Percentiles rank a stretch among this genome's conserved stretches.
phyloP scores from a whole-genome alignment of 106 monocot species.

The Platanthera guangdongensis region DNA sequence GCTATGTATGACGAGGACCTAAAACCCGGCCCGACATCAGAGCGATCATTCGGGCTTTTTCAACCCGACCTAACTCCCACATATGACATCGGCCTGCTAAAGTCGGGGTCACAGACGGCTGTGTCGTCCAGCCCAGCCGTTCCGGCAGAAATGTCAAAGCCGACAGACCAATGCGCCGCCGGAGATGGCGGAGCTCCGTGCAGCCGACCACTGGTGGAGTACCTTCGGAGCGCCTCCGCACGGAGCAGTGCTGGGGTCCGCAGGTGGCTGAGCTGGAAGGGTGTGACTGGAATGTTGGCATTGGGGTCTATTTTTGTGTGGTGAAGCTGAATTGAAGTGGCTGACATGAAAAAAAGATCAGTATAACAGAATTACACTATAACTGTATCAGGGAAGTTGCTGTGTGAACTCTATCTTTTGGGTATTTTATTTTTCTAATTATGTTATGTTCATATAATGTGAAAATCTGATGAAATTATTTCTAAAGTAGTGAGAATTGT shows the following conservation, averaged over 20 bases:
- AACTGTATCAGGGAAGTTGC: too few relatives aligned
- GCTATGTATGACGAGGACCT: conserved; percentile 86
- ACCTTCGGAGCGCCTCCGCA: background rate
- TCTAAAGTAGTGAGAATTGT: too few relatives aligned
- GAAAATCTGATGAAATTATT: too few relatives aligned
- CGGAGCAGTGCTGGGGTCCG: background rate
- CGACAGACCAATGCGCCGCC: background rate
- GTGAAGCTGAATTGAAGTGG: too few relatives aligned
- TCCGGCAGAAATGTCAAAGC: background rate
- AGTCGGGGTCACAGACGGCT: background rate
- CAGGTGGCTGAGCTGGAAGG: too few relatives aligned
- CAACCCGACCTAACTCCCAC: conserved; percentile 37
- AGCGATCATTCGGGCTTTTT: conserved; percentile 76
- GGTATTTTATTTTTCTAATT: too few relatives aligned
- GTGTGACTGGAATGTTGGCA: too few relatives aligned
- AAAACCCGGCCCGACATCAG: conserved; percentile 68
- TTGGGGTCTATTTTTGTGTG: too few relatives aligned
- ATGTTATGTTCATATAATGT: too few relatives aligned
- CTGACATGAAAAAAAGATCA: too few relatives aligned
- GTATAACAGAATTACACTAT: too few relatives aligned
- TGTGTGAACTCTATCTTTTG: too few relatives aligned
- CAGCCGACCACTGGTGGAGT: background rate
- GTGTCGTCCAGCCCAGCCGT: background rate
- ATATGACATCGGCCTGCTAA: conserved; percentile 58
- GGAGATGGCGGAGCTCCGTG: background rate